Percentiles rank a stretch among this genome's conserved stretches.
Evolutionary conservation across 1,284 basidiomycete genomes (phyloP).

Genomic region (Mixia osmundae): DNA sequence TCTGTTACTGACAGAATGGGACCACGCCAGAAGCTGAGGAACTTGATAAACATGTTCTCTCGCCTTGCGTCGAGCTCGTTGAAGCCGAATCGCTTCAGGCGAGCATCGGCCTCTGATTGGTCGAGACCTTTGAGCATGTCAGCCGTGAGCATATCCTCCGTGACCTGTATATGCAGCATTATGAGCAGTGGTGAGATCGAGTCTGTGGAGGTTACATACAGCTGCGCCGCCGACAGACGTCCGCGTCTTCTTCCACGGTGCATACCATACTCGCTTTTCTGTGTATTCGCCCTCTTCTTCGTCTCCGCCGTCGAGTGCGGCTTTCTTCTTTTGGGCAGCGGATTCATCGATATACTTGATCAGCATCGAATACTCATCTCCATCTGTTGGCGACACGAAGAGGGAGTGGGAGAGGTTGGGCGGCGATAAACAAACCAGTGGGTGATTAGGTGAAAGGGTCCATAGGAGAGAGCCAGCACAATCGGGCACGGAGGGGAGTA

Average conservation of each 20-base stretch:
- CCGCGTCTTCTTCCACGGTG: conserved; percentile 25
- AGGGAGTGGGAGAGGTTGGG: not conserved
- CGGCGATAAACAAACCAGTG: too few relatives aligned
- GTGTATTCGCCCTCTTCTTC: conserved; percentile 22
- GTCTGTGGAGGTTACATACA: not conserved
- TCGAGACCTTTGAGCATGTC: conserved; percentile 27
- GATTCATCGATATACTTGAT: conserved; percentile 1
- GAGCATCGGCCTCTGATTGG: conserved; percentile 23
- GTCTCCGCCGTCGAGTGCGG: conserved; percentile 18
- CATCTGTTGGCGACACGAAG: too few relatives aligned
- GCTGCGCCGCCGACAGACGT: conserved; percentile 7
- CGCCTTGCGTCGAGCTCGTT: conserved; percentile 23
- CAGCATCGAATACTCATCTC: conserved; percentile 3
- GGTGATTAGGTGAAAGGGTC: too few relatives aligned
- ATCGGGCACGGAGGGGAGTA: too few relatives aligned
- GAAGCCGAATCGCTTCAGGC: conserved; percentile 21
- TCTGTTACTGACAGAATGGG: not conserved
- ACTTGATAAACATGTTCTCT: conserved; percentile 29
- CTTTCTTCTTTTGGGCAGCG: conserved; percentile 1
- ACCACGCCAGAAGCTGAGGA: conserved; percentile 20
- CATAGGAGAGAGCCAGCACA: too few relatives aligned
- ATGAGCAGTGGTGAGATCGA: not conserved
- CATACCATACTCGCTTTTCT: conserved; percentile 20
- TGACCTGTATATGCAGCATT: conserved; percentile 10
- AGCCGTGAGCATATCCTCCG: conserved; percentile 28